Evolutionary conservation across 78 protist genomes (phyloP).

Genomic region (Cavenderia fasciculata): DNA sequence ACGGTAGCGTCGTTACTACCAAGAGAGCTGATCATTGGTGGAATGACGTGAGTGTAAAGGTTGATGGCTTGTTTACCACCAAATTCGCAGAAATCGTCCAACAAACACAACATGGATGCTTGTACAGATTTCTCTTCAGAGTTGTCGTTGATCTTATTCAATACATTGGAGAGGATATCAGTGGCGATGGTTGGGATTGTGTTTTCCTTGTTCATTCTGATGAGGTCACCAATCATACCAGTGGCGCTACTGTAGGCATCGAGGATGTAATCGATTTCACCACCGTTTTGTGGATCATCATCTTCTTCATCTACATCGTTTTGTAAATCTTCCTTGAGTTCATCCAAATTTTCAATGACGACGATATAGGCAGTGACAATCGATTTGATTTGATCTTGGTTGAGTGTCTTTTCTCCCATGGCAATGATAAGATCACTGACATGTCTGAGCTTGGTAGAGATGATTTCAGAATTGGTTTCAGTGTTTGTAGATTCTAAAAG

Average conservation of each 20-base stretch:
- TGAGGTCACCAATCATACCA: conserved; percentile 24
- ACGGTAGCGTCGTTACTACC: conserved; percentile 29
- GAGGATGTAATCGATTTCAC: conserved; percentile 2
- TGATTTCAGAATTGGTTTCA: conserved; percentile 14
- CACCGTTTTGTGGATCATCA: conserved; percentile 11
- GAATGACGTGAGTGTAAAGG: conserved; percentile 57
- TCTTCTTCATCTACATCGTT: conserved; percentile 39
- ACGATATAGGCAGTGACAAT: not conserved
- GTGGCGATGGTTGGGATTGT: not conserved
- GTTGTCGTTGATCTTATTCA: not conserved
- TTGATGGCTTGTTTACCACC: conserved; percentile 43
- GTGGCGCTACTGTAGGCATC: conserved; percentile 46
- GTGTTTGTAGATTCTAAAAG: not conserved
- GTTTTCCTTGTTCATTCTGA: conserved; percentile 6
- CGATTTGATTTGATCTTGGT: not conserved
- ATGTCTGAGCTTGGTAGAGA: not conserved
- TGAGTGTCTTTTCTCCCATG: not conserved
- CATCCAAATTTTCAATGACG: not conserved
- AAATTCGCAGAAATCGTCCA: conserved; percentile 87
- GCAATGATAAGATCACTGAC: not conserved
- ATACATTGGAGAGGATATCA: not conserved
- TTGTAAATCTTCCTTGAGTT: not conserved
- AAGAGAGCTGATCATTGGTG: not conserved
- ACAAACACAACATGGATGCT: conserved; percentile 87
- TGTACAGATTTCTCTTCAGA: conserved; percentile 12